Evolutionary conservation across 106 monocot species (phyloP).

Genomic region (Hemerocallis citrina): DNA sequence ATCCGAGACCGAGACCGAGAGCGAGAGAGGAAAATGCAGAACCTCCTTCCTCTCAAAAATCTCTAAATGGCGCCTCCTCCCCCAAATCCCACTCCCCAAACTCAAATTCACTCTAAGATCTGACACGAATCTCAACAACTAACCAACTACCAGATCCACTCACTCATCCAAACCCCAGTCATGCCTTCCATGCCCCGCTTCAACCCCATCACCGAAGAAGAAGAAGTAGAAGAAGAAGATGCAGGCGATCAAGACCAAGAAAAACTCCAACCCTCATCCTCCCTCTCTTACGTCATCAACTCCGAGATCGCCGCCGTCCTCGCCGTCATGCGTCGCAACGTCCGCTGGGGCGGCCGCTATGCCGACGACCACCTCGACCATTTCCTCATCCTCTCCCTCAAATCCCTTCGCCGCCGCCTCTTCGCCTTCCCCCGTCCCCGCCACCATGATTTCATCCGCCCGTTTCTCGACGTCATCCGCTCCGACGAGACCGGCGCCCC

Average conservation of each 20-base stretch:
- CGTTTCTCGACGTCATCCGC: conserved; percentile 83
- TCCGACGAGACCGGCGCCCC: conserved; percentile 96
- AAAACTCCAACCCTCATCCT: conserved; percentile 4
- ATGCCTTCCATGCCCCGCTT: too few species aligned
- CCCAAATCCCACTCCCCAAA: neutral
- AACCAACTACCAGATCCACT: too few species aligned
- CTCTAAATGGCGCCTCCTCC: too few species aligned
- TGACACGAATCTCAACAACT: too few species aligned
- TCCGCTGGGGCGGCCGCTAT: conserved; percentile 63
- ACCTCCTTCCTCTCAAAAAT: too few species aligned
- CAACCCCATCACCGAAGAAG: conserved; percentile 12
- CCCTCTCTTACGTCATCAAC: conserved; percentile 55
- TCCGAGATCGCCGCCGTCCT: conserved; percentile 72
- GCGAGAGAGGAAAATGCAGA: too few species aligned
- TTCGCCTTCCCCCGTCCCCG: conserved; percentile 43
- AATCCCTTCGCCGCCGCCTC: conserved; percentile 50
- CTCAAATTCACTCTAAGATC: too few species aligned
- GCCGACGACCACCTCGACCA: conserved; percentile 66
- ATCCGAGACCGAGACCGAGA: too few species aligned
- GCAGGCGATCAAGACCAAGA: too few species aligned
- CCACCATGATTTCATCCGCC: conserved; percentile 54
- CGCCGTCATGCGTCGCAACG: conserved; percentile 89
- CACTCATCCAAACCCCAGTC: too few species aligned
- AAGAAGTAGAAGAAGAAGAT: conserved; percentile 4
- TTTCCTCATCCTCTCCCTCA: conserved; percentile 64